A percentile compares a stretch with the other conserved stretches of the same genome.
Conservation (phyloP, 1,139 yeast genomes). For the Scheffersomyces titani region DNA sequence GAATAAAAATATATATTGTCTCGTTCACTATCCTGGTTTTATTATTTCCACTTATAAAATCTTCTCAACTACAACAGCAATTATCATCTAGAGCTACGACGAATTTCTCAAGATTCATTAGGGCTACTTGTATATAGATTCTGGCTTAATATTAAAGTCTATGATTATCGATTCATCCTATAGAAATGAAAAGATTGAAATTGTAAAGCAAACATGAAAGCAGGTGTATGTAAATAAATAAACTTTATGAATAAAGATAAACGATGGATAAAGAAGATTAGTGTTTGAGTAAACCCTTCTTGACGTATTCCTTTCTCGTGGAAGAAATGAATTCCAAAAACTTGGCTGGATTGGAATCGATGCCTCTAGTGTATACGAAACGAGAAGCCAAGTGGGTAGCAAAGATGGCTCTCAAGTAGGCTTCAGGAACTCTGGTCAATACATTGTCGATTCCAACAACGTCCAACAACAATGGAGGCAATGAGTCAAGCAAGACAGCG, state of each 20-base stretch:
- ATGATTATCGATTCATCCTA: background rate
- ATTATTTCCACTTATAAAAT: too few relatives aligned
- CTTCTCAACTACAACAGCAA: background rate
- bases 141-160: background rate
- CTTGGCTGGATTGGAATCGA: slow-evolving; percentile 78
- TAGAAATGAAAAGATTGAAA: background rate
- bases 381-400: slow-evolving; percentile 89
- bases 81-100: background rate
- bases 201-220: background rate
- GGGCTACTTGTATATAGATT: background rate
- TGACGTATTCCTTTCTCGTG: slow-evolving; percentile 40
- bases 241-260: background rate
- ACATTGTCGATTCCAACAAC: slow-evolving; percentile 77
- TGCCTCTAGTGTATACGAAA: slow-evolving; percentile 85
- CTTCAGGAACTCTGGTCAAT: slow-evolving; percentile 77
- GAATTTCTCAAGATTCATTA: too few relatives aligned
- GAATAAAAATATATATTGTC: background rate
- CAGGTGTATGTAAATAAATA: background rate
- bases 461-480: slow-evolving; percentile 72
- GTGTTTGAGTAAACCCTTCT: slow-evolving; percentile 27
- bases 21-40: too few relatives aligned
- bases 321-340: slow-evolving; percentile 72
- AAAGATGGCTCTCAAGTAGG: slow-evolving; percentile 85
- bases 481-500: slow-evolving; percentile 71
- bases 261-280: slow-evolving; percentile 1